Percentiles rank a stretch among this genome's conserved stretches.
These are phyloP conservation scores for Limnanthes douglasii DNA, from an alignment of 345 rosid genomes.

Conservation along the genomic window DNA sequence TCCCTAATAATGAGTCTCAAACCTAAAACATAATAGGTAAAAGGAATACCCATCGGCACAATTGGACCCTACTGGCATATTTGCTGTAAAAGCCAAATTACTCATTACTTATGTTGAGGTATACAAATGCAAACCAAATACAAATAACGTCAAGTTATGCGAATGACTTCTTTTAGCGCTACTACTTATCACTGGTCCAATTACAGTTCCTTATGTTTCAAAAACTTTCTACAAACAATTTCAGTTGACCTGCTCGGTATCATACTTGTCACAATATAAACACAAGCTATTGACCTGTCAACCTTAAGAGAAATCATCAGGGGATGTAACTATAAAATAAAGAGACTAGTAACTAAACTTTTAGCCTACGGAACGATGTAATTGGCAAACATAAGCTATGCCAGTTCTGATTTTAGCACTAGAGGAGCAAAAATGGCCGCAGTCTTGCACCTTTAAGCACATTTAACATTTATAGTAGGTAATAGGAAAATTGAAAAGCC, in stretches of 20 bases:
- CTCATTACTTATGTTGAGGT: too few relatives aligned
- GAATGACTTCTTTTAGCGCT: too few relatives aligned
- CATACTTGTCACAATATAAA: too few relatives aligned
- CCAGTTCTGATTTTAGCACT: not conserved
- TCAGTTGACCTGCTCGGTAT: too few relatives aligned
- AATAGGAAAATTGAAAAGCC: not conserved
- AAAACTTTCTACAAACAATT: too few relatives aligned
- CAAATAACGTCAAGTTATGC: too few relatives aligned
- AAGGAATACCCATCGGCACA: slow-evolving; percentile 3
- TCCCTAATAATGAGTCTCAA: slow-evolving; percentile 4
- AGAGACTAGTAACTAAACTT: not conserved
- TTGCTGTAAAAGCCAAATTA: too few relatives aligned
- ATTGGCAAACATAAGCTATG: not conserved
- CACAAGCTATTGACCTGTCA: too few relatives aligned
- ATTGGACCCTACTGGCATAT: too few relatives aligned
- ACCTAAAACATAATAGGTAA: not conserved
- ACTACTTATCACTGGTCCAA: too few relatives aligned
- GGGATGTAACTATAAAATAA: slow-evolving; percentile 1
- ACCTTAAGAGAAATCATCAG: slow-evolving; percentile 9
- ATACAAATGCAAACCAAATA: too few relatives aligned
- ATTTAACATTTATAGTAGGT: not conserved
- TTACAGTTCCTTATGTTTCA: not conserved
- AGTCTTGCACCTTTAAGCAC: not conserved
- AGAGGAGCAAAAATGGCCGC: not conserved
- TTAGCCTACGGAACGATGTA: too few relatives aligned